These are phyloP conservation scores for Kwoniella heveanensis DNA, from an alignment of 768 basidiomycete genomes.

Conservation along the genomic window DNA sequence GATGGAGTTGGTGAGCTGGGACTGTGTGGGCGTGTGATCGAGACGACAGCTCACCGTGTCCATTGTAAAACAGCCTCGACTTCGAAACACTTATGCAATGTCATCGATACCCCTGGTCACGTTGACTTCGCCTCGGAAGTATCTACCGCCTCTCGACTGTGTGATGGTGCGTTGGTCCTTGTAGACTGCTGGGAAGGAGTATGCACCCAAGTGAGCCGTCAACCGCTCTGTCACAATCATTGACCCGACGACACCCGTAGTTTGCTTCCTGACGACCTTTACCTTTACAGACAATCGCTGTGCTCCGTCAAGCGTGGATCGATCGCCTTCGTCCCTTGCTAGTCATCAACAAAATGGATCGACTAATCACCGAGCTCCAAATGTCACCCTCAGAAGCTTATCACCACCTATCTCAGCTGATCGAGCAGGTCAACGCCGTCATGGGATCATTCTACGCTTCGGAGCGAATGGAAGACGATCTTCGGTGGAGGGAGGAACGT, in stretches of 20 bases:
- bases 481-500: constrained; percentile 89
- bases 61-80: constrained; percentile 46
- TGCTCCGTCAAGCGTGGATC: constrained; percentile 90
- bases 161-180: constrained; percentile 91
- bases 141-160: constrained; percentile 86
- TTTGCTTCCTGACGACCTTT: not conserved
- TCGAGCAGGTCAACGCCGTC: constrained; percentile 96
- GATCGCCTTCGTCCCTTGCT: constrained; percentile 86
- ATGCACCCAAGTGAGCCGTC: constrained; percentile 78
- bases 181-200: constrained; percentile 98
- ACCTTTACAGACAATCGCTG: constrained; percentile 77
- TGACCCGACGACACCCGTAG: no score
- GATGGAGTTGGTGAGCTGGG: constrained; percentile 42
- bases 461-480: constrained; percentile 94
- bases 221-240: no score
- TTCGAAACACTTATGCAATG: constrained; percentile 81
- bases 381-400: constrained; percentile 89
- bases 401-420: constrained; percentile 85
- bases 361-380: constrained; percentile 89
- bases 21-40: not conserved
- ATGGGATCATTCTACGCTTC: constrained; percentile 96
- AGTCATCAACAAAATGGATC: constrained; percentile 95
- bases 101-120: constrained; percentile 98
- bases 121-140: constrained; percentile 98
- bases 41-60: not conserved